Percentiles rank a stretch among this genome's conserved stretches.
phyloP scores from a whole-genome alignment of 805 yeast species.

The Wickerhamomyces bovis region DNA sequence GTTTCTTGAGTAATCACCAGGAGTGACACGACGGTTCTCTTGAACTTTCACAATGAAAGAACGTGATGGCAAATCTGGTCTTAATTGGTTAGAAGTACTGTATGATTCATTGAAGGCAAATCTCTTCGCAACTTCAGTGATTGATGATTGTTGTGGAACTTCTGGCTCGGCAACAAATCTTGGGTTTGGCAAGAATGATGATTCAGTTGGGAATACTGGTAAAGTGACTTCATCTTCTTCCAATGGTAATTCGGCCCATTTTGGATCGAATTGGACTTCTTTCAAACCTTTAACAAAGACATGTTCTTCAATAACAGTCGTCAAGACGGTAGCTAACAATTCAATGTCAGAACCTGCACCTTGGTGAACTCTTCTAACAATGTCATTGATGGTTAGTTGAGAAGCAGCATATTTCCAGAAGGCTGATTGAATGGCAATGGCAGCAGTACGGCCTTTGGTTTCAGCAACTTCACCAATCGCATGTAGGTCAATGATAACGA shows the following conservation, averaged over 20 bases:
- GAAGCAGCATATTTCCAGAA: constrained; percentile 74
- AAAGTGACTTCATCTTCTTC: constrained; percentile 34
- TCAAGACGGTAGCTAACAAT: constrained; percentile 64
- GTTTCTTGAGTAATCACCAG: constrained; percentile 82
- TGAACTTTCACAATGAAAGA: constrained; percentile 86
- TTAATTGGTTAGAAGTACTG: constrained; percentile 46
- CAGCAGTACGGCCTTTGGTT: constrained; percentile 68
- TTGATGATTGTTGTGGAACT: constrained; percentile 35
- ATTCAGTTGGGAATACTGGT: constrained; percentile 53
- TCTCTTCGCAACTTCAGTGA: constrained; percentile 56
- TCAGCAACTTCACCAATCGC: constrained; percentile 61
- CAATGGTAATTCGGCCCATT: constrained; percentile 22
- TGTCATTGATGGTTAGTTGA: constrained; percentile 47
- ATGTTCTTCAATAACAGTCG: constrained; percentile 51
- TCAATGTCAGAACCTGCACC: constrained; percentile 82
- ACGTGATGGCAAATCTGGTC: constrained; percentile 86
- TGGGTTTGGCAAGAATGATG: constrained; percentile 61
- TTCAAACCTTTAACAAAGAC: constrained; percentile 41
- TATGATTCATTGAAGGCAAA: constrained; percentile 81
- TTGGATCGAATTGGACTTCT: constrained; percentile 26
- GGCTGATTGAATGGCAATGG: constrained; percentile 71
- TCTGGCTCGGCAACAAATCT: constrained; percentile 36
- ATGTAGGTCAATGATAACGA: constrained; percentile 57
- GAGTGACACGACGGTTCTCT: constrained; percentile 89
- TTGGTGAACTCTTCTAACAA: constrained; percentile 72